Evolutionary conservation across 352 stramenopile species (phyloP), one percentile per base, ranked within the genome.

Genomic region (Phytopythium ostracodes): DNA sequence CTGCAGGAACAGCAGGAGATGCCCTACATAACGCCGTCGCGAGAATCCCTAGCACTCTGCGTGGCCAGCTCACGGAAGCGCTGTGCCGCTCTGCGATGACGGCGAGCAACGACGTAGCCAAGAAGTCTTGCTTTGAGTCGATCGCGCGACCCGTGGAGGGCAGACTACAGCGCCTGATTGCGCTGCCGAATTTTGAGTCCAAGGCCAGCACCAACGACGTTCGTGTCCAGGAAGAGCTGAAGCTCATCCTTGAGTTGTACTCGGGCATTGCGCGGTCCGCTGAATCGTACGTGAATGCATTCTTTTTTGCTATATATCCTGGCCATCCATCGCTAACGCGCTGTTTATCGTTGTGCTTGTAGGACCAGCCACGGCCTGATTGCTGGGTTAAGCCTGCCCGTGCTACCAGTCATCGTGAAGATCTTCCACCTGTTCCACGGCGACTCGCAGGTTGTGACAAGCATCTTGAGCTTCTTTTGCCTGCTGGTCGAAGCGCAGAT

Each of bases 401-500:
- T 72, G 56, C 58, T 95, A 6, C 79, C 86, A 17, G 76, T 91
- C 33, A 76, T 93, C 60, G 81, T 93, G 22, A 81, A 87, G 60
- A 64, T 91, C 24, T 88, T 94, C 60, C 69, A 91, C 61, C 62
- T 90, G 5, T 94, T 92, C 66, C 81, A 94, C 36, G 70, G 68
- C 31, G 79, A 93, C 50, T 65, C 78, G 4, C 79, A 92, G 62
- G 78, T 94, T 53, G 83, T 92, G 43, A 79, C 88, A 35, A 67
- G 89, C 53, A 86, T 75, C 7, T 68, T 95, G 31, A 80, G 67
- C n/a, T 92, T 92, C 62, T 91, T 91, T 61, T 92, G 85, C 29
- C 55, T 84, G 25, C 67, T 95, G 31, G 87, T 94, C 14, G 87
- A 94, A 59, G 84, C 84, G 5, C 85, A 95, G 56, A 75, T 95